Base-by-base conservation (phyloP, 371 early-diverging fungal species). In the Quaeritorhiza haematococci region DNA sequence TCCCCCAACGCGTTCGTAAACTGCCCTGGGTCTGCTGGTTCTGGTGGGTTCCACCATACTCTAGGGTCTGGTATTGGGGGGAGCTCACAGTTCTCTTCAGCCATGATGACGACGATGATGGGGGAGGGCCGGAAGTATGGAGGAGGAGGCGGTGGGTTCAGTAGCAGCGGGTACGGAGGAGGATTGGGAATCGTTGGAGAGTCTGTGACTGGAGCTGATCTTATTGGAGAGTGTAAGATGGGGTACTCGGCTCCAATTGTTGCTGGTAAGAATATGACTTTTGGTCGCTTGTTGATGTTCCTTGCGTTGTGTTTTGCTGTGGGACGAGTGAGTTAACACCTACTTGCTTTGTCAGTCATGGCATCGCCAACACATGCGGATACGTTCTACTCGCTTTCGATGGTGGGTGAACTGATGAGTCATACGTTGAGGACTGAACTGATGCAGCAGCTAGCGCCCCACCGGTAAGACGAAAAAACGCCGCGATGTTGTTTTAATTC, bases 11-110 rank as follows among this genome's bases (percentile, higher is more conserved):
- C 56, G 33, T 67, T 72, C 47, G 46, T 76, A 34, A 69, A 68
- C 1, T 69, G 62, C 50, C 73, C 73, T 0, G 68, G 68, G 2
- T 69, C 73, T 2, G 76, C 68, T n/a, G n/a, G n/a, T n/a, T n/a
- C n/a, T n/a, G n/a, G n/a, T n/a, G n/a, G n/a, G n/a, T n/a, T n/a
- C n/a, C n/a, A n/a, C n/a, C n/a, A n/a, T n/a, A n/a, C n/a, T n/a
- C n/a, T n/a, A n/a, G n/a, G n/a, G n/a, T n/a, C n/a, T n/a, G n/a
- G n/a, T n/a, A n/a, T n/a, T n/a, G n/a, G n/a, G n/a, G n/a, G n/a
- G n/a, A n/a, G n/a, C n/a, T n/a, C n/a, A n/a, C n/a, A n/a, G n/a
- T n/a, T n/a, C n/a, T n/a, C n/a, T n/a, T n/a, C n/a, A n/a, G n/a
- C n/a, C n/a, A n/a, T n/a, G n/a, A n/a, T n/a, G n/a, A n/a, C n/a